Evolutionary conservation across 805 yeast species (phyloP), one percentile per base, ranked within the genome.

Genomic region (Teunomyces atbi): DNA sequence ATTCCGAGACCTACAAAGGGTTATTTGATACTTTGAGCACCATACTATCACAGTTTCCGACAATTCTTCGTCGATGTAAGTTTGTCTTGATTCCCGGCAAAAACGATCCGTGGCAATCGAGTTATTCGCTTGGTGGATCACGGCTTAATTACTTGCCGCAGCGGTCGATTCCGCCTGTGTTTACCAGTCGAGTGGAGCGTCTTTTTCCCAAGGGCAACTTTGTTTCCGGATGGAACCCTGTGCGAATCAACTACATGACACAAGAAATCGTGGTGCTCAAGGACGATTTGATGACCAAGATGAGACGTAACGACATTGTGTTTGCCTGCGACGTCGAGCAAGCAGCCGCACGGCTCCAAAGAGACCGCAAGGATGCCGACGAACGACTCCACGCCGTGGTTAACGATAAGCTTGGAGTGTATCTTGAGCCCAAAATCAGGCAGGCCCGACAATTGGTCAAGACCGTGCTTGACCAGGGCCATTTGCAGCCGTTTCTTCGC

Each of bases 81-180:
- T 64, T 94, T 23, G 67, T 89, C 1, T 79, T 94, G 48, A 70
- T 92, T 1, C 97, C 98, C 0, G 98, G 99, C 1, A 80, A 81
- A 35, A 86, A 89, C 54, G 99, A 94, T 65, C 97, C 97, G 0
- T 94, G 98, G 97, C 83, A 83, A 29, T 79, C 94, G 1, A 72
- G 83, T 45, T 78, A 77, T 41, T 76, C 86, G 1, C 73, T 84
- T 42, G 90, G 92, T 3, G 56, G 70, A 6, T 61, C 73, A 0
- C 61, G 64, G 42, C 45, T 69, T 30, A 62, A 65, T 38, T 48
- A 59, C 33, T 58, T 66, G 23, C 99, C 99, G 0, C 86, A 84
- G 57, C 69, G 73, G 15, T 74, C 82, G 0, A 76, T 94, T 2
- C 96, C 98, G 0, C 69, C 73, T 20, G 66, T 85, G 2, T 91